Evolutionary conservation across 768 basidiomycete genomes (phyloP).

Genomic region (Xerocomellus intermedius): DNA sequence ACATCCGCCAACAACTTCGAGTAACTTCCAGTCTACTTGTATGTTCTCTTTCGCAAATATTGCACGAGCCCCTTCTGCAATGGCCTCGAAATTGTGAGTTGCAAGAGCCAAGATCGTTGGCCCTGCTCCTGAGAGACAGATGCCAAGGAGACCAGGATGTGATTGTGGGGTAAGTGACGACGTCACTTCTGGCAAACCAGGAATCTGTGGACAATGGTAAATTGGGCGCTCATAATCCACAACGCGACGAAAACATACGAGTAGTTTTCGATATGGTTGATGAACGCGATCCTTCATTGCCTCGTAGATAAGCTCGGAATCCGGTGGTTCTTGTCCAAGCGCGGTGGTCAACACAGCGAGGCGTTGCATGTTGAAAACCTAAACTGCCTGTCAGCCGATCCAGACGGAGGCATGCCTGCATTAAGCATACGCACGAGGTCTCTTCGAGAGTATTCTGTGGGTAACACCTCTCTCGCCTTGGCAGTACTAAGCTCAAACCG

Average conservation of each 20-base stretch:
- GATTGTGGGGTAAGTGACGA: constrained; percentile 81
- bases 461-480: constrained; percentile 88
- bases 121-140: constrained; percentile 96
- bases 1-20: constrained; percentile 59
- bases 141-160: constrained; percentile 94
- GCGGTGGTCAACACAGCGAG: constrained; percentile 96
- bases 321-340: constrained; percentile 84
- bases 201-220: constrained; percentile 59
- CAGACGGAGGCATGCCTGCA: not conserved
- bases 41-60: constrained; percentile 74
- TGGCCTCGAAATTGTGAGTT: constrained; percentile 76
- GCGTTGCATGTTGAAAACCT: constrained; percentile 98
- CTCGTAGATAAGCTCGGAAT: constrained; percentile 96
- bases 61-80: constrained; percentile 75
- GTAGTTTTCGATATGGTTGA: constrained; percentile 88
- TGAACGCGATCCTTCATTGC: constrained; percentile 99
- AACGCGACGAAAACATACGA: constrained; percentile 51
- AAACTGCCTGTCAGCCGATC: not conserved
- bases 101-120: constrained; percentile 97
- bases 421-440: constrained; percentile 62
- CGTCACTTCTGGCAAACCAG: constrained; percentile 92
- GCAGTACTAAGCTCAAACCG: constrained; percentile 96
- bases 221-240: not conserved
- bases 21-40: constrained; percentile 87
- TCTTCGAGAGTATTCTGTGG: constrained; percentile 77